Conservation (phyloP, 2,329 filamentous ascomycete species). For the Domatiomyces globalis region DNA sequence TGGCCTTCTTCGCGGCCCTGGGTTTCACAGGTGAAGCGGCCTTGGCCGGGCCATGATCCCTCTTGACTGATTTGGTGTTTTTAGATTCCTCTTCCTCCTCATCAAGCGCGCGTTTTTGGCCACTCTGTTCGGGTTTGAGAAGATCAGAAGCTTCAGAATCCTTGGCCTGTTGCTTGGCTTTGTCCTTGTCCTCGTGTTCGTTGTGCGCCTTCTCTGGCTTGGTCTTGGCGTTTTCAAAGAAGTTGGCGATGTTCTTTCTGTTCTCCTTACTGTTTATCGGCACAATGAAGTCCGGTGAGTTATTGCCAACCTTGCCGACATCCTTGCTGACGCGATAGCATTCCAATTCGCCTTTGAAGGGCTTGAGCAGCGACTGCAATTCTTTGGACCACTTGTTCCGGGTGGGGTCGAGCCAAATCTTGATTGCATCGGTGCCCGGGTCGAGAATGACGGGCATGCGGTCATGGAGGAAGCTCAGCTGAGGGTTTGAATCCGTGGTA, state of each 20-base stretch:
- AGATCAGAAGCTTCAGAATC: constrained; percentile 35
- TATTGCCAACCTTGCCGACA: constrained; percentile 87
- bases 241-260: constrained; percentile 86
- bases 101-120: constrained; percentile 19
- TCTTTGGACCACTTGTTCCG: constrained; percentile 61
- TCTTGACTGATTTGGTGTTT: constrained; percentile 6
- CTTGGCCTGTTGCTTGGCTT: constrained; percentile 25
- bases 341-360: constrained; percentile 64
- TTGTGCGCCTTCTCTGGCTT: constrained; percentile 25
- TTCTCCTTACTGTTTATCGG: constrained; percentile 75
- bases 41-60: constrained; percentile 16
- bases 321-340: constrained; percentile 77
- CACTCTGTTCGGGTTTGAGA: constrained; percentile 15
- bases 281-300: constrained; percentile 69
- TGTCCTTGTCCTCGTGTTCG: constrained; percentile 18
- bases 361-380: constrained; percentile 64
- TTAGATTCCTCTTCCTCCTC: constrained; percentile 13
- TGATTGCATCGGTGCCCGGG: constrained; percentile 54
- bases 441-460: constrained; percentile 92
- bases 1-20: constrained; percentile 30
- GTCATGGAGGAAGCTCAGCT: constrained; percentile 76
- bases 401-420: constrained; percentile 63
- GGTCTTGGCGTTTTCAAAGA: constrained; percentile 48
- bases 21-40: constrained; percentile 27
- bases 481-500: constrained; percentile 72